Evolutionary conservation across 257 asterid genomes (phyloP), one percentile per base, ranked within the genome.

Genomic region (Nicotiana sylvestris): DNA sequence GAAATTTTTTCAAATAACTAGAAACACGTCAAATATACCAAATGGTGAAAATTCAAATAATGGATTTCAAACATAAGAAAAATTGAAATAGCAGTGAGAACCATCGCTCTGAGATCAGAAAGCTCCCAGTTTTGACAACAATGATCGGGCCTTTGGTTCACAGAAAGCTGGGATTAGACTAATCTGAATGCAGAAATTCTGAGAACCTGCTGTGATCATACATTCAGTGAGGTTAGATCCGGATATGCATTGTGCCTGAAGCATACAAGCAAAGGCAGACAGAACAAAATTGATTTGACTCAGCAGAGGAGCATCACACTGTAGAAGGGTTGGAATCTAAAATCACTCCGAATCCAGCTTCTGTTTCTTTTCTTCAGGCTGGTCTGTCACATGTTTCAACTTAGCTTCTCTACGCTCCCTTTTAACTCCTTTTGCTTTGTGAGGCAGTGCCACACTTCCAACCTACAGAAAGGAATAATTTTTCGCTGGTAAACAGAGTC

Each of bases 361-460:
- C 89, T 88, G 96, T 88, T 93, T 93, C 93, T 96, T 94, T 62
- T 78, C 92, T 25, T 87, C 77, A 13, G 85, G 87, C 32, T 86
- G 82, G 12, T 77, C 66, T 21, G 84, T 85, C 62, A 82, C 94
- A 7, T 80, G 82, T 81, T 90, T 89, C 89, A 64, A 72, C 92
- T 91, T 94, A 17, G 98, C 97, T 86, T 94, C 98, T 10, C 95
- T 85, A 37, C 98, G 87, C 86, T 29, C 30, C 30, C 30, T 29
- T 29, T 29, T 29, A 29, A 29, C 30, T 29, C 30, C 30, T 29
- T 29, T 29, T 29, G 30, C 30, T 29, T 29, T 29, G 30, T 29
- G 30, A 29, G 30, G 30, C 30, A 29, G 1, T 96, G 92, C 85
- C 79, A 88, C 92, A 18, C 86, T 86, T 76, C 98, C 98, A 86